These are phyloP conservation scores for Onygena corvina DNA, from an alignment of 2,329 filamentous ascomycete species.

Conservation along the genomic window DNA sequence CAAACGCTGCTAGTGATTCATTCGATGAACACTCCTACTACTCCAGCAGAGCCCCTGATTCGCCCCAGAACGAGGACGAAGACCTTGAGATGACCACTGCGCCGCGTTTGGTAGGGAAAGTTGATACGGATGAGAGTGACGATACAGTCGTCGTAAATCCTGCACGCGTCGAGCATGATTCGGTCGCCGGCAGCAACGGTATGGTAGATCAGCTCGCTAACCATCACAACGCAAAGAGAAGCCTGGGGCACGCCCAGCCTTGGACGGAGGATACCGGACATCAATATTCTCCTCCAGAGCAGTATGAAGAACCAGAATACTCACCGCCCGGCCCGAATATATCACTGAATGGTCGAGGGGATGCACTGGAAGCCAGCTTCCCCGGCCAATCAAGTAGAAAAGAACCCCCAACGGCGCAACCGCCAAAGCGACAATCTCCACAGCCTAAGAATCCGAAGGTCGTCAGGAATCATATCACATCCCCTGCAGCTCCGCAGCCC, in stretches of 20 bases:
- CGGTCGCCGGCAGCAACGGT: constrained; percentile 18
- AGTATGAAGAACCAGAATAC: constrained; percentile 37
- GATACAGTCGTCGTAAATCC: constrained; percentile 1
- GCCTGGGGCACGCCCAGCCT: constrained; percentile 18
- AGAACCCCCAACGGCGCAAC: constrained; percentile 32
- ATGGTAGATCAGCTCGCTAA: constrained; percentile 29
- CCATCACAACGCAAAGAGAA: constrained; percentile 24
- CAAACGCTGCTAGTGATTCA: constrained; percentile 61
- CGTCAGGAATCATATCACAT: constrained; percentile 60
- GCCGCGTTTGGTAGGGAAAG: constrained; percentile 17
- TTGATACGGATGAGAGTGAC: constrained; percentile 22
- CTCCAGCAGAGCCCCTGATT: constrained; percentile 79
- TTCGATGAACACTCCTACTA: constrained; percentile 93
- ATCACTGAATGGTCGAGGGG: constrained; percentile 23
- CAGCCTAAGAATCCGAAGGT: constrained; percentile 45
- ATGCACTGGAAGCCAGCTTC: constrained; percentile 16
- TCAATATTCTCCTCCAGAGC: constrained; percentile 18
- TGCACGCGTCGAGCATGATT: background rate
- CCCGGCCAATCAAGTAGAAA: constrained; percentile 26
- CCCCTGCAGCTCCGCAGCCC: constrained; percentile 62
- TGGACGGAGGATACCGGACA: constrained; percentile 5
- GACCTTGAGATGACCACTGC: background rate
- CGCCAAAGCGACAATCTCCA: constrained; percentile 23
- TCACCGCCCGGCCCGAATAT: constrained; percentile 35
- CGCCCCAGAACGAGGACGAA: constrained; percentile 40